Percentiles rank a stretch among this genome's conserved stretches.
Conservation (phyloP, 805 yeast genomes). For the Starmerella scarabaei region DNA sequence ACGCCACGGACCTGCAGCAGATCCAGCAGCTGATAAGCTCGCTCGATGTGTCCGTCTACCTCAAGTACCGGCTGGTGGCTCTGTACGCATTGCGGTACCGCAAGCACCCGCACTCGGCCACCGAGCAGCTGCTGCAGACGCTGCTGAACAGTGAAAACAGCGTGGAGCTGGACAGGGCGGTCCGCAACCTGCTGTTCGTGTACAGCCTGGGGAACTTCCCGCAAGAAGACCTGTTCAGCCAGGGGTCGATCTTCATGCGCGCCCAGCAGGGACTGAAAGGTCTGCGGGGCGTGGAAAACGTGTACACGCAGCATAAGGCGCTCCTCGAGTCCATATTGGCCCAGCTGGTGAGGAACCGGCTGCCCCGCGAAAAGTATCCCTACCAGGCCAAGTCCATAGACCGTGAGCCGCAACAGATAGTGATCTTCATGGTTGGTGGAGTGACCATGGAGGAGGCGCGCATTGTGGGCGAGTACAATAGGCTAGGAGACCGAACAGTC, state of each 20-base stretch:
- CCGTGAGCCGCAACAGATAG: conserved; percentile 25
- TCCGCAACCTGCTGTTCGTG: conserved; percentile 34
- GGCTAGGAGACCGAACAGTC: conserved; percentile 41
- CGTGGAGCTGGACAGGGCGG: conserved; percentile 30
- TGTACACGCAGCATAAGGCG: conserved; percentile 87
- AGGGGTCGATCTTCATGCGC: conserved; percentile 30
- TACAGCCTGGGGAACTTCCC: conserved; percentile 31
- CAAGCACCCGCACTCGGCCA: conserved; percentile 34
- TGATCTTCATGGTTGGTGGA: conserved; percentile 57
- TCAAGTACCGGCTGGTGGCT: conserved; percentile 60
- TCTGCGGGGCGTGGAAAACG: conserved; percentile 33
- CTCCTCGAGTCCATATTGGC: conserved; percentile 41
- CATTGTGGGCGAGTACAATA: conserved; percentile 57
- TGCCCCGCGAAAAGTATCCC: conserved; percentile 33
- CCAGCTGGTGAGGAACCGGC: conserved; percentile 32
- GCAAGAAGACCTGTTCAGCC: conserved; percentile 30
- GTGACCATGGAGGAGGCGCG: conserved; percentile 87
- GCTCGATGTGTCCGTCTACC: conserved; percentile 33
- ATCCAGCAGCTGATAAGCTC: conserved; percentile 42
- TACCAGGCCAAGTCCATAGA: conserved; percentile 31
- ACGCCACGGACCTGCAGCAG: conserved; percentile 42
- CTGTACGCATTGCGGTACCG: conserved; percentile 67
- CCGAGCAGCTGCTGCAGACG: conserved; percentile 29
- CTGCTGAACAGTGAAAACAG: conserved; percentile 22
- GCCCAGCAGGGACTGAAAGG: conserved; percentile 34